Evolutionary conservation across 148 eudicot genomes (phyloP).

Genomic region (Rhododendron henanense): DNA sequence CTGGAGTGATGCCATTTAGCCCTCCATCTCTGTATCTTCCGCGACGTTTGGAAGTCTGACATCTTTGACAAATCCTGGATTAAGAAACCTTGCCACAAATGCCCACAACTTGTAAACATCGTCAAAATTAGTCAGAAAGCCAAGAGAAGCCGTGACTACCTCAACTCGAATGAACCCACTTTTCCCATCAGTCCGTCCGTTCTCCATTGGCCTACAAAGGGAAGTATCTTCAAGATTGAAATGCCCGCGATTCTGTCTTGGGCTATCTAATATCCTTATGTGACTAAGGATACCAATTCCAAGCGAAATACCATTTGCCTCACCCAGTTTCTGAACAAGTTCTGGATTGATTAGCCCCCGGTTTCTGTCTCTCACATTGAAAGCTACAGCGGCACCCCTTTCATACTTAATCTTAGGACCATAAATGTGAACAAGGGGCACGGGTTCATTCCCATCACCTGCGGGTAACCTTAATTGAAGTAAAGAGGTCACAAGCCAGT

Average conservation of each 20-base stretch:
- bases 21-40: constrained; percentile 51
- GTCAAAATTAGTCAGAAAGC: constrained; percentile 75
- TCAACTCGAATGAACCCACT: constrained; percentile 77
- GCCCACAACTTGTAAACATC: constrained; percentile 96
- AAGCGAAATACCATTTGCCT: constrained; percentile 66
- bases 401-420: constrained; percentile 97
- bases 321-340: constrained; percentile 76
- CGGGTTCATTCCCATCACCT: constrained; percentile 32
- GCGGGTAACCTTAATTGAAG: constrained; percentile 62
- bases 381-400: constrained; percentile 94
- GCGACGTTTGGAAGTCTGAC: constrained; percentile 57
- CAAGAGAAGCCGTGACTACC: constrained; percentile 91
- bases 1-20: neutral
- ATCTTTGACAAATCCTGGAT: constrained; percentile 65
- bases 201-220: constrained; percentile 84
- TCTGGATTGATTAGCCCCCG: constrained; percentile 73
- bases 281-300: constrained; percentile 89
- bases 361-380: constrained; percentile 67
- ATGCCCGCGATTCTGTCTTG: constrained; percentile 47
- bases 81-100: constrained; percentile 82
- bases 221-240: constrained; percentile 57
- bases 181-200: constrained; percentile 53
- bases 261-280: constrained; percentile 53
- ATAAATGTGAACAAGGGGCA: constrained; percentile 76
- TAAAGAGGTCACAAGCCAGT: constrained; percentile 91